phyloP scores from a whole-genome alignment of 371 early-diverging fungal genomes.

The Apophysomyces ossiformis region DNA sequence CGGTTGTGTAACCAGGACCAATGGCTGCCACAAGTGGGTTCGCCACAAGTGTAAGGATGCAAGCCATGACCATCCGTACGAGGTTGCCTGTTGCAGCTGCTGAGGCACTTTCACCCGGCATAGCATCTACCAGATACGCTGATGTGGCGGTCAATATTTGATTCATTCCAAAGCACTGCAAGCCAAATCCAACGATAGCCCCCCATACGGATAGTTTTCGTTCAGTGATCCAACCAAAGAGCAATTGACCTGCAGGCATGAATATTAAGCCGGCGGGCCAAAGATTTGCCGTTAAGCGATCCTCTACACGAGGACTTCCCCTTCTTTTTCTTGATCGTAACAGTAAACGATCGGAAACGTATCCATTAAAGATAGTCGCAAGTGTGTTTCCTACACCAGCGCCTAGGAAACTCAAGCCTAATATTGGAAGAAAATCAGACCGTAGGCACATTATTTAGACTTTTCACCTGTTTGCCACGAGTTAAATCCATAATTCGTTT shows the following conservation, averaged over 20 bases:
- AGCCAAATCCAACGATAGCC: constrained; percentile 48
- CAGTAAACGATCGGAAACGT: constrained; percentile 28
- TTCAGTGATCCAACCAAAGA: constrained; percentile 55
- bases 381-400: constrained; percentile 50
- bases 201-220: constrained; percentile 40
- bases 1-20: constrained; percentile 35
- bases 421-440: too few species aligned
- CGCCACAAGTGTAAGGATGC: constrained; percentile 36
- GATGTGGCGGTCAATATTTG: constrained; percentile 34
- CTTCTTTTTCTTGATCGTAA: constrained; percentile 27
- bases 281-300: constrained; percentile 29
- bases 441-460: background rate
- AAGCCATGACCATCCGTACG: constrained; percentile 46
- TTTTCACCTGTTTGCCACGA: constrained; percentile 42
- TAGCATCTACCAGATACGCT: constrained; percentile 52
- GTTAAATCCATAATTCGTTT: constrained; percentile 36
- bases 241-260: constrained; percentile 47
- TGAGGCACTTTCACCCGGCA: constrained; percentile 49
- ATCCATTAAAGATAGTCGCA: constrained; percentile 34
- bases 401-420: constrained; percentile 45
- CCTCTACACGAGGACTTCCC: constrained; percentile 26
- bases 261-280: constrained; percentile 45
- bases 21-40: constrained; percentile 29
- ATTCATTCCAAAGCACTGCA: constrained; percentile 30
- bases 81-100: constrained; percentile 52